Evolutionary conservation across 2,329 filamentous ascomycete species (phyloP), one percentile per base, ranked within the genome.

Genomic region (Monilinia vaccinii-corymbosi): DNA sequence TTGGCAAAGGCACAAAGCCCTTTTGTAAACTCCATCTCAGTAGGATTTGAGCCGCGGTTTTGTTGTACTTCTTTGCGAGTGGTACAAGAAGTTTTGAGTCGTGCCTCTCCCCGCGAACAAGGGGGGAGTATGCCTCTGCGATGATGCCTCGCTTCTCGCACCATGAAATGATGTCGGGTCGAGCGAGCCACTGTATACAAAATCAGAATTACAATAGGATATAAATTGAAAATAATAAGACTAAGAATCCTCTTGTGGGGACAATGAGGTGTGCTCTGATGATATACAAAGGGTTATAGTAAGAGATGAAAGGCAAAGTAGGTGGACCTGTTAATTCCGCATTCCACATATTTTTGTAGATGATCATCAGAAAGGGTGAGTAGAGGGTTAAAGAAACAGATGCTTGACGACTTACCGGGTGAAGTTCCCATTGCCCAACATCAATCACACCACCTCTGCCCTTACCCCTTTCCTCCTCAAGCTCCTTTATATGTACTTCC

Each of bases 391-490:
- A 9, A 28, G 4, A 18, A 23, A 31, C 5, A 18, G 3, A 16
- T 31, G 21, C 14, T 32, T 38, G 2, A 28, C 14, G 40, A 46
- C 56, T 16, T 36, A 59, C 56, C 0, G 92, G 92, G 73, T 97
- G 92, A 13, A 97, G 76, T 75, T 97, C 92, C 74, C 88, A 91
- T 74, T 96, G 92, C 45, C 90, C 91, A 42, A 96, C 88, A 62
- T 86, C 88, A 69, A 96, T 81, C 45, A 89, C 77, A 28, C 89
- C 89, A 48, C 83, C 85, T 65, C 83, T 85, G 11, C 85, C 86
- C 60, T 77, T 75, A 1, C 82, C 83, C 49, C 81, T 79, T 60
- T 83, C 82, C 21, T 71, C 70, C 68, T 88, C 86, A 0, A 86
- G 79, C 71, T 86, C 81, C 57, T 74, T 75, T 61, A 84, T 85